Evolutionary conservation across 352 stramenopile genomes (phyloP).

Genomic region (Sclerospora graminicola): DNA sequence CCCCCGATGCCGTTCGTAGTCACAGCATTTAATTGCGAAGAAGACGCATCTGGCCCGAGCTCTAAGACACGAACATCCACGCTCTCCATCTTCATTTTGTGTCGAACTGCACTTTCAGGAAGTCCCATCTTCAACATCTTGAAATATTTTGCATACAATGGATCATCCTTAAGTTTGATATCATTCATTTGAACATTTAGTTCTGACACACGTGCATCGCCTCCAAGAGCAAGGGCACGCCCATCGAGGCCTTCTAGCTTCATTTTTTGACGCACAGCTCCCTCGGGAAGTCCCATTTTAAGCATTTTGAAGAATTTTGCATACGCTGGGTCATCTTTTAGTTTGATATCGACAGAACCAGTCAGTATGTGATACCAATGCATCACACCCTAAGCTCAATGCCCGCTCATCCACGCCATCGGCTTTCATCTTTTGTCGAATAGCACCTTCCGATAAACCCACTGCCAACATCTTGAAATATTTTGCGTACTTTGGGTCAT

Average conservation of each 20-base stretch:
- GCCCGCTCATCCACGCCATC: constrained; percentile 29
- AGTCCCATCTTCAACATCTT: constrained; percentile 92
- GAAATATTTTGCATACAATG: constrained; percentile 85
- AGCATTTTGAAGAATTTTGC: constrained; percentile 92
- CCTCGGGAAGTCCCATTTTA: constrained; percentile 79
- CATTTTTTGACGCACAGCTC: constrained; percentile 82
- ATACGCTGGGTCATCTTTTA: constrained; percentile 34
- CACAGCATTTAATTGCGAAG: constrained; percentile 26
- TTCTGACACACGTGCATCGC: constrained; percentile 32
- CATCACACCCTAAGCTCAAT: constrained; percentile 29
- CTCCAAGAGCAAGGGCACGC: constrained; percentile 44
- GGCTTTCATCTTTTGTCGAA: constrained; percentile 82
- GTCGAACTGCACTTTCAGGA: constrained; percentile 67
- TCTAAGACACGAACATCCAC: constrained; percentile 50
- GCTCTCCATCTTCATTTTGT: constrained; percentile 70
- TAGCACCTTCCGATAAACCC: constrained; percentile 70
- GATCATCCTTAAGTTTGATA: constrained; percentile 43
- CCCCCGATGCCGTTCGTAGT: background rate
- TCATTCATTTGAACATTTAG: constrained; percentile 18
- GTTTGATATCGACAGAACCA: constrained; percentile 1
- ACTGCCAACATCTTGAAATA: constrained; percentile 94
- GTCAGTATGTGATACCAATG: constrained; percentile 21
- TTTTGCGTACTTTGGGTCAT: constrained; percentile 65
- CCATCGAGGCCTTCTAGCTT: constrained; percentile 38
- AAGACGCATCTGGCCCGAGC: constrained; percentile 43